Percentiles rank a stretch among this genome's conserved stretches.
These are phyloP conservation scores for Pythium brassicae DNA, from an alignment of 352 stramenopile species.

Conservation along the genomic window DNA sequence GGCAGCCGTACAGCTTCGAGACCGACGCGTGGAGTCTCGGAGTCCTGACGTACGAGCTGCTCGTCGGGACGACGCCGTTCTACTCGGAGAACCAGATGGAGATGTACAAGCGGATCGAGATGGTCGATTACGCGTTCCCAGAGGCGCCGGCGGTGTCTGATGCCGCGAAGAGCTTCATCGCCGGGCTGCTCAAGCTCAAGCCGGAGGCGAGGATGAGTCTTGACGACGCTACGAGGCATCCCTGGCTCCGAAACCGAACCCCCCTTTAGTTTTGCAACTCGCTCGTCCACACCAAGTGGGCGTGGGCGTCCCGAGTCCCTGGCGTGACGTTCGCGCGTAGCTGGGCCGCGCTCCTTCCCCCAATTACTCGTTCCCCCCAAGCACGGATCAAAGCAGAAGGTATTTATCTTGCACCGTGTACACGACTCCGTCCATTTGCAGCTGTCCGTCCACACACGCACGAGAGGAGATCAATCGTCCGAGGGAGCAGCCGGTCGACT, in stretches of 20 bases:
- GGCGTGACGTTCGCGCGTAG: neutral
- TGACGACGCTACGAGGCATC: slow-evolving; percentile 41
- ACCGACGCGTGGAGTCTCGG: slow-evolving; percentile 83
- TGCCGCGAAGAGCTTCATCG: slow-evolving; percentile 61
- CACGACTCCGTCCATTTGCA: slow-evolving; percentile 66
- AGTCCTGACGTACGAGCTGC: slow-evolving; percentile 78
- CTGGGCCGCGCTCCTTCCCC: neutral
- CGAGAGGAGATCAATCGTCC: too few species aligned
- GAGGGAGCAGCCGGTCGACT: neutral
- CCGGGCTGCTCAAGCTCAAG: slow-evolving; percentile 44
- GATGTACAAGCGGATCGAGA: slow-evolving; percentile 76
- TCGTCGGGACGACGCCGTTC: slow-evolving; percentile 79
- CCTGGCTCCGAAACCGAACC: slow-evolving; percentile 47
- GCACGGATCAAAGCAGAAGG: slow-evolving; percentile 32
- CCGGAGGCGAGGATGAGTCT: slow-evolving; percentile 62
- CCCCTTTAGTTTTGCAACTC: slow-evolving; percentile 18
- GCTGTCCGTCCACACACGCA: slow-evolving; percentile 21
- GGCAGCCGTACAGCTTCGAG: slow-evolving; percentile 54
- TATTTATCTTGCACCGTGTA: slow-evolving; percentile 55
- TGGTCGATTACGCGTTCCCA: slow-evolving; percentile 58
- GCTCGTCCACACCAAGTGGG: neutral
- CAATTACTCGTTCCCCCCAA: slow-evolving; percentile 12
- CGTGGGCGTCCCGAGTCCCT: too few species aligned
- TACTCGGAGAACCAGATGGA: slow-evolving; percentile 75
- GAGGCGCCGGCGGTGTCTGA: slow-evolving; percentile 39